Evolutionary conservation across 768 basidiomycete species (phyloP), one percentile per base, ranked within the genome.

Genomic region (Lactifluus echinatus): DNA sequence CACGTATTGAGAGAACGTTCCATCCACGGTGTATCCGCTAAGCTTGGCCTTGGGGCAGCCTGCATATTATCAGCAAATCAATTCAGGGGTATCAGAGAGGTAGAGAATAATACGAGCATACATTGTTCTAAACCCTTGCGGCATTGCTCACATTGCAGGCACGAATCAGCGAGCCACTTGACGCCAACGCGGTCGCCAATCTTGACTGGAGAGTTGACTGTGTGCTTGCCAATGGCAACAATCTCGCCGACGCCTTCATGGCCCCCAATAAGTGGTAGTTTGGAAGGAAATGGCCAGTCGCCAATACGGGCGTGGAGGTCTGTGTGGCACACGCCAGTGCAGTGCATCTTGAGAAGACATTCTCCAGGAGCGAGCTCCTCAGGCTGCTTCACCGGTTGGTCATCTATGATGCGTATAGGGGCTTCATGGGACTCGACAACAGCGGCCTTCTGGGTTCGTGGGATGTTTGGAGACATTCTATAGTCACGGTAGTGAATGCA

Each of bases 281-380:
- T 79, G 33, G 81, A 75, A n/a, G 76, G 69, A 10, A 88, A 56
- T 0, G 92, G 92, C 93, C 93, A 93, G 67, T 93, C 92, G 43
- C 79, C 81, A 37, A 78, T 70, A 36, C 79, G 80, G 26, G 84
- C 84, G 64, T 92, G 90, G 14, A 89, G 76, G 65, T 92, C 90
- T 3, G 86, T 88, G 66, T 91, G 89, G 71, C 90, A 92, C n/a
- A 91, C 88, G 55, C 89, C 89, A 6, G 85, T 83, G 72, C 80
- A 84, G 34, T 78, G 75, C 66, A 92, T 75, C 70, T 87, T 84
- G 69, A 92, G 74, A 62, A 91, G 82, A 66, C 84, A 87, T 70
- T 89, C 83, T 45, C 83, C 84, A 0, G 83, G 83, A 0, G 69
- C 71, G 66, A 87, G 84, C 3, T 83, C 73, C 17, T 74, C 70